Evolutionary conservation across 2,329 filamentous ascomycete species (phyloP), one percentile per base, ranked within the genome.

Genomic region (Fusarium sp.): DNA sequence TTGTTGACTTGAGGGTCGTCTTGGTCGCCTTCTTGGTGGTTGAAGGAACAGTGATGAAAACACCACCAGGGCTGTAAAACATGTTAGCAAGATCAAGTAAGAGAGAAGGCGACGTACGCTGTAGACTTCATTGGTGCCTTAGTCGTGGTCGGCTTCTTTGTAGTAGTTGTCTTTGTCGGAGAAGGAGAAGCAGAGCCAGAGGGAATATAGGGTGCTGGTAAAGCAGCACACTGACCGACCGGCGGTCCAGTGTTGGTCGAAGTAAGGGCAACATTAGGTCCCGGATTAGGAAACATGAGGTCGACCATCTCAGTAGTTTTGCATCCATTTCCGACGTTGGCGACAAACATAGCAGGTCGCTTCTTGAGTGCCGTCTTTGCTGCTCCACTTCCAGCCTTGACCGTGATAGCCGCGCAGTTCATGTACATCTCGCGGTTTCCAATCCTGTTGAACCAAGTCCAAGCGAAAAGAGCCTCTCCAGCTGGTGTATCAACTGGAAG

Each of bases 371-470:
- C 82, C 12, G 29, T 74, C 25, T 56, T 70, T 37, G 27, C 48
- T 4, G 56, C 81, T 52, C 67, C 74, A 15, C 73, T 76, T 41
- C 80, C 79, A 23, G 80, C 80, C 56, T 79, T 81, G 79, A 94
- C 89, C 63, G 87, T 89, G 73, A 95, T 87, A 58, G 88, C 85
- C 6, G 93, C 93, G 78, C 93, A 95, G 82, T 94, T 93, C 91
- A 94, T 94, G 86, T 95, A 96, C 88, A 92, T 93, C 79, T 95
- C 93, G 52, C 93, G 87, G 81, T 94, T 94, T 27, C 93, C 93
- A 39, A 92, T 82, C 72, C 89, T 85, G 84, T 94, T 94, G 82
- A 93, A 91, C 91, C 91, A 93, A 21, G 89, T 90, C 93, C 93
- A 95, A 27, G 90, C 89, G 49, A 95, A 87, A 31, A 95, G 78